Evolutionary conservation across 441 rosid species (phyloP).

Genomic region (Populus hybrid): DNA sequence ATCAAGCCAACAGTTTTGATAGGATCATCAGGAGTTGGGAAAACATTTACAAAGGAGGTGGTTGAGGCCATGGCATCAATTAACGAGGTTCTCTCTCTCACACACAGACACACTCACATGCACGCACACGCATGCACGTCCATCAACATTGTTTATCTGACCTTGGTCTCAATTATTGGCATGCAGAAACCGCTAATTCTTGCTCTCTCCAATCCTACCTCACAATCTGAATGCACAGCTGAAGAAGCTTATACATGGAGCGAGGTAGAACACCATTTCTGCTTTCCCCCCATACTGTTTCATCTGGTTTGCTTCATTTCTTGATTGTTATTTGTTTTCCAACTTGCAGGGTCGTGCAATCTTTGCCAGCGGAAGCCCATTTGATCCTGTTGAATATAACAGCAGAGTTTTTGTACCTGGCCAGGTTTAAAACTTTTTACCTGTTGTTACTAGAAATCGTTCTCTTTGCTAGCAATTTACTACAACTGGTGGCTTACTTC

Average conservation of each 20-base stretch:
- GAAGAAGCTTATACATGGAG: constrained; percentile 96
- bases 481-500: neutral
- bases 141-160: neutral
- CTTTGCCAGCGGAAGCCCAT: constrained; percentile 98
- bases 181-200: constrained; percentile 83
- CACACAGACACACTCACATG: no score
- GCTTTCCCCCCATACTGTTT: neutral
- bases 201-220: constrained; percentile 94
- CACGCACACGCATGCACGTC: neutral
- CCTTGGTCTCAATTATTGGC: constrained; percentile 12
- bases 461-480: neutral
- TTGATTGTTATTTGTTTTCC: constrained; percentile 4
- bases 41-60: constrained; percentile 84
- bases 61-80: constrained; percentile 80
- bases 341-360: constrained; percentile 77
- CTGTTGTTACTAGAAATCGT: constrained; percentile 6
- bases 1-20: constrained; percentile 89
- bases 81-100: constrained; percentile 49
- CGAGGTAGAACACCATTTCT: constrained; percentile 39
- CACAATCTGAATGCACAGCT: constrained; percentile 99
- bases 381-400: constrained; percentile 69
- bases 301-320: neutral
- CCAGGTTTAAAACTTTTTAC: constrained; percentile 49
- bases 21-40: constrained; percentile 94
- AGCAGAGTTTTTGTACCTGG: constrained; percentile 76